A percentile compares a stretch with the other conserved stretches of the same genome.
phyloP scores from a whole-genome alignment of 106 monocot species.

The Gastrodia elata region DNA sequence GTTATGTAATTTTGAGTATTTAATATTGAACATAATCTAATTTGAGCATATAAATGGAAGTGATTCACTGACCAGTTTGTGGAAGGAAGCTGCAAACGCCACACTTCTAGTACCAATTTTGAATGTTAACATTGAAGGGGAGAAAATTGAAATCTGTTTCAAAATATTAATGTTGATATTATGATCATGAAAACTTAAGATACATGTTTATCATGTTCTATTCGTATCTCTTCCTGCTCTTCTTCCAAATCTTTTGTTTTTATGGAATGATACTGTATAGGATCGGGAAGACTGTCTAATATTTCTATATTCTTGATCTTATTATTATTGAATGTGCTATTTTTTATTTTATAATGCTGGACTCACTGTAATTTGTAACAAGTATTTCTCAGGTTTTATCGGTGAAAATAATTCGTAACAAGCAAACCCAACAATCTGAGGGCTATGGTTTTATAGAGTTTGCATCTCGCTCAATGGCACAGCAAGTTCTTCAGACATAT shows the following conservation, averaged over 20 bases:
- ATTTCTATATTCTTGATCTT: background rate
- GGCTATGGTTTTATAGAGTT: constrained; percentile 90
- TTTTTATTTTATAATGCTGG: background rate
- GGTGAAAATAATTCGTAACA: constrained; percentile 65
- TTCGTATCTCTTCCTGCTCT: background rate
- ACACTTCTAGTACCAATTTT: background rate
- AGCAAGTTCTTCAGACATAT: constrained; percentile 48
- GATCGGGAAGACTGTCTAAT: background rate
- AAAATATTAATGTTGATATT: background rate
- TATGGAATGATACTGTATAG: background rate
- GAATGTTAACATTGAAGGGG: background rate
- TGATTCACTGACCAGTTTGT: background rate
- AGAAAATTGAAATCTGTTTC: background rate
- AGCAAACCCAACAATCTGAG: constrained; percentile 58
- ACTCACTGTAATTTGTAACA: background rate
- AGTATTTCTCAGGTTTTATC: constrained; percentile 27
- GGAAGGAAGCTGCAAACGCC: background rate
- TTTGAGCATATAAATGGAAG: background rate
- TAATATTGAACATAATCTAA: background rate
- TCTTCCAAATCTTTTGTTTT: background rate
- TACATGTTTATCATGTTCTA: background rate
- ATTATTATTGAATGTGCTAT: background rate
- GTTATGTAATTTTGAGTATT: background rate
- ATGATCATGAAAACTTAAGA: background rate
- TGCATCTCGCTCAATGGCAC: constrained; percentile 54